phyloP scores from a whole-genome alignment of 495 filamentous ascomycete species.

The Zalerion maritima region DNA sequence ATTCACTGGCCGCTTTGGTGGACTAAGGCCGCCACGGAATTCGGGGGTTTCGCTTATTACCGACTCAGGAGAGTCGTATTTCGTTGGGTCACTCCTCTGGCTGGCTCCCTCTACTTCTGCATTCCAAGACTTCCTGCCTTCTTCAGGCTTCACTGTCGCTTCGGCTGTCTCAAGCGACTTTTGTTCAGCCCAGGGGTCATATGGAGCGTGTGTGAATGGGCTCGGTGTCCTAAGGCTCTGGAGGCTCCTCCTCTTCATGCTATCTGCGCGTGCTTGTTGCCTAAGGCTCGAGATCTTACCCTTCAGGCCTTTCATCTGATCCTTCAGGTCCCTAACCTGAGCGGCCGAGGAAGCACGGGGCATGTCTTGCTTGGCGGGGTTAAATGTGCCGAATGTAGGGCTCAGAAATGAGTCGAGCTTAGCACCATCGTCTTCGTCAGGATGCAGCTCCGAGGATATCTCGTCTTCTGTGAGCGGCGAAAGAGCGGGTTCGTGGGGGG shows the following conservation, averaged over 20 bases:
- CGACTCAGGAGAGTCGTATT: slow-evolving; percentile 10
- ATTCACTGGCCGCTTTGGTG: slow-evolving; percentile 2
- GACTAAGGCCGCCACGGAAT: slow-evolving; percentile 3
- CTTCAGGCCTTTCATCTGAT: slow-evolving; percentile 88
- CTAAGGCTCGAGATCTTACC: slow-evolving; percentile 79
- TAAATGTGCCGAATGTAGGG: slow-evolving; percentile 21
- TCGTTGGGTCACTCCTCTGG: slow-evolving; percentile 1
- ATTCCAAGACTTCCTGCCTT: slow-evolving; percentile 20
- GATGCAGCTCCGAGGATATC: slow-evolving; percentile 13
- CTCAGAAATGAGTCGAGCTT: slow-evolving; percentile 22
- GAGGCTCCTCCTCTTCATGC: slow-evolving; percentile 64
- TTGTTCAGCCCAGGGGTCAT: slow-evolving; percentile 10
- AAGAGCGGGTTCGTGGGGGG: slow-evolving; percentile 9
- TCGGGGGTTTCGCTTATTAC: slow-evolving; percentile 8
- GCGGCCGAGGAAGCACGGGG: slow-evolving; percentile 41
- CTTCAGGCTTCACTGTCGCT: no score
- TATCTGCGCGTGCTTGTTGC: slow-evolving; percentile 70
- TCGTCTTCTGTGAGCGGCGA: slow-evolving; percentile 28
- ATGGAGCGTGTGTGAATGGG: slow-evolving; percentile 58
- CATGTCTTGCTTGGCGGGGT: slow-evolving; percentile 21
- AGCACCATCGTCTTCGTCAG: slow-evolving; percentile 13
- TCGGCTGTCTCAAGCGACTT: slow-evolving; percentile 3
- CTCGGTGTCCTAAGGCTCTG: slow-evolving; percentile 75
- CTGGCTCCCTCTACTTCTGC: slow-evolving; percentile 4
- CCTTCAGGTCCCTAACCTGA: slow-evolving; percentile 70